A percentile compares a stretch with the other conserved stretches of the same genome.
Evolutionary conservation across 345 rosid species (phyloP).

Genomic region (Isatis tinctoria): DNA sequence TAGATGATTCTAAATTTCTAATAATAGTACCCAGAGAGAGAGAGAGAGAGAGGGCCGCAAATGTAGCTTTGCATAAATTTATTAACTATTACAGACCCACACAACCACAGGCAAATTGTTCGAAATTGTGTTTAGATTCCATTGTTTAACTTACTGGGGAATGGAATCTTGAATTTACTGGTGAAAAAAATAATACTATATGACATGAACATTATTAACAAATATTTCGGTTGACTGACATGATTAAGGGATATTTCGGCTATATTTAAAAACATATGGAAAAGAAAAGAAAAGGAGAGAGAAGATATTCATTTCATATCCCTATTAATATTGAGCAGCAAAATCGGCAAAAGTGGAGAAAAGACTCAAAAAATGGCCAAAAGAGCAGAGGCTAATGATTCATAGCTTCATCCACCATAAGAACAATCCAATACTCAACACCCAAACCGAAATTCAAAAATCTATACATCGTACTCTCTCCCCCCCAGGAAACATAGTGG

Average conservation of each 20-base stretch:
- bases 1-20: conserved; percentile 26
- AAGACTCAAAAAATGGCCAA: neutral
- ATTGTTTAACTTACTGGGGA: neutral
- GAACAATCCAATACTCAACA: conserved; percentile 9
- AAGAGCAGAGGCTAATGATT: neutral
- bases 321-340: neutral
- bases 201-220: neutral
- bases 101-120: neutral
- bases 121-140: neutral
- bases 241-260: neutral
- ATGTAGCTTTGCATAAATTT: neutral
- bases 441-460: neutral
- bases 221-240: neutral
- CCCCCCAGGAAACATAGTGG: conserved; percentile 9
- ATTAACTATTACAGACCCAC: neutral
- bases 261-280: neutral
- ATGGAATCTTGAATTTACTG: neutral
- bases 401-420: neutral
- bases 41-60: neutral
- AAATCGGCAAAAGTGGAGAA: neutral
- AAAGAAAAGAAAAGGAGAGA: neutral
- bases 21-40: conserved; percentile 6
- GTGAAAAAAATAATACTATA: neutral
- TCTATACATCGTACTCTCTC: conserved; percentile 29
- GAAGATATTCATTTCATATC: neutral